Evolutionary conservation across 2,329 filamentous ascomycete genomes (phyloP), one percentile per base, ranked within the genome.

Genomic region (Exophiala bonariae): DNA sequence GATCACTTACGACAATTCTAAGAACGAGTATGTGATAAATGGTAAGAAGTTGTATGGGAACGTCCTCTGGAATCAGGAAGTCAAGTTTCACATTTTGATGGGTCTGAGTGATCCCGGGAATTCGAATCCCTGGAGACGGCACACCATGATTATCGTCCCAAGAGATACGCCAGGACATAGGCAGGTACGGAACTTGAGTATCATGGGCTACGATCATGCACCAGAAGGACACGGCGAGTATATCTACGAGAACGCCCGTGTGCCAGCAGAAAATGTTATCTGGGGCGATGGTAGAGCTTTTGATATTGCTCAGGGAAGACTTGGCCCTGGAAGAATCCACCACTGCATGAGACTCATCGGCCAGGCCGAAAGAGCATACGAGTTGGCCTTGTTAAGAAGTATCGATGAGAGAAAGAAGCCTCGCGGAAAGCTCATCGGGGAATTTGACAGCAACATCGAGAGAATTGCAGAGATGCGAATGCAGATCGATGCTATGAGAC

Each of bases 341-440:
- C 89, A 95, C 71, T 87, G 87, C 50, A 95, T 95, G 89, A 81
- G 89, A 54, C 82, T 80, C 57, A 89, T 95, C 62, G 89, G 89
- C 40, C 84, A 86, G 44, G 82, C 89, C 13, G 89, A 95, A 71
- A 80, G 82, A 56, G 89, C 88, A 2, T 80, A 95, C 20, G 89
- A 95, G 63, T 92, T 86, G 84, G 88, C 93, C 83, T 75, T 95
- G 47, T 85, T 87, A 66, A 83, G 89, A 54, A 83, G 92, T 71
- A 95, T 93, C 70, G 89, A 95, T 70, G 80, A 84, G 35, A 74
- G 70, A 59, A 93, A 93, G 77, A 89, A 83, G 59, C 84, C 89
- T 0, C 95, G 95, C 62, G 87, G 87, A 66, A 89, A 92, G 73
- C 77, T 83, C 57, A 79, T 95, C 37, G 79, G 79, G 63, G 81